Conservation (phyloP, 768 basidiomycete species). For the Crucibulum laeve region DNA sequence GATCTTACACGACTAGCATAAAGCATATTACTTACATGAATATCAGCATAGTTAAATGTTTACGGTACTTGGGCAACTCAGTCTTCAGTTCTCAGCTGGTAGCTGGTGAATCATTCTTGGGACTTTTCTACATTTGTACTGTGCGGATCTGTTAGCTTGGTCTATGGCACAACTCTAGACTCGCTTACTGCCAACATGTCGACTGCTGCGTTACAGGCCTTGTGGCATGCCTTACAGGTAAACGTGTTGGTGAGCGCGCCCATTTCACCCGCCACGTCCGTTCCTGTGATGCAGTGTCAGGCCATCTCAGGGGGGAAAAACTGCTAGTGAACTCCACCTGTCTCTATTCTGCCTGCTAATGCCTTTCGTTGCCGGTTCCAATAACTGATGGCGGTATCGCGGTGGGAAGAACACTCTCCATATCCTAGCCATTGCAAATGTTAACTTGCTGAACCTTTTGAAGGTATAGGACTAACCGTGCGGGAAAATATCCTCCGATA, state of each 20-base stretch:
- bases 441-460: not conserved
- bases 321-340: slow-evolving; percentile 31
- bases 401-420: slow-evolving; percentile 54
- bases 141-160: slow-evolving; percentile 5
- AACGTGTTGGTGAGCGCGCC: slow-evolving; percentile 40
- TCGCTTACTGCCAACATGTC: slow-evolving; percentile 69
- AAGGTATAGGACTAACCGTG: slow-evolving; percentile 37
- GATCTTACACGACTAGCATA: slow-evolving; percentile 10
- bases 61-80: too few relatives aligned
- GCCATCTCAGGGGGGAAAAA: not conserved
- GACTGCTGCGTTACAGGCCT: slow-evolving; percentile 59
- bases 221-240: slow-evolving; percentile 49
- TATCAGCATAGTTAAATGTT: not conserved
- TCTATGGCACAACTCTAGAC: slow-evolving; percentile 9
- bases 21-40: slow-evolving; percentile 1
- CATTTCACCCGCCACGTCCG: slow-evolving; percentile 71
- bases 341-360: slow-evolving; percentile 45
- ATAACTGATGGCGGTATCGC: slow-evolving; percentile 30
- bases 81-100: slow-evolving; percentile 17
- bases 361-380: slow-evolving; percentile 52
- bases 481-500: slow-evolving; percentile 65
- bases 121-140: slow-evolving; percentile 64
- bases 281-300: slow-evolving; percentile 30
- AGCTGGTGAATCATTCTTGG: slow-evolving; percentile 49
- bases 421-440: slow-evolving; percentile 35